A percentile compares a stretch with the other conserved stretches of the same genome.
phyloP scores from a whole-genome alignment of 352 stramenopile genomes.

The Phytophthora aleatoria region DNA sequence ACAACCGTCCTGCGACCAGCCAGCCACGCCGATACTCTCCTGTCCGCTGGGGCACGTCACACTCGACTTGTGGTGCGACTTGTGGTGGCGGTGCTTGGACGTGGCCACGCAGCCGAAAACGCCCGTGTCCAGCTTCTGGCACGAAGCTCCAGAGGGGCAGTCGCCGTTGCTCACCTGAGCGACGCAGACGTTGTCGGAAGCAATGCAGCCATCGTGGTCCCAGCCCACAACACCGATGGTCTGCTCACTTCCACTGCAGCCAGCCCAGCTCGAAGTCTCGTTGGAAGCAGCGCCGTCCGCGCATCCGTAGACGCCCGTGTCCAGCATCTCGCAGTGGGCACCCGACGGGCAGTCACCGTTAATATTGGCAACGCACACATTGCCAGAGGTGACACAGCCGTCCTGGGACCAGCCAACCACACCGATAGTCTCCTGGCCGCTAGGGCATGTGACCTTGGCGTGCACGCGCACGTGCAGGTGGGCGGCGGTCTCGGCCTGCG shows the following conservation, averaged over 20 bases:
- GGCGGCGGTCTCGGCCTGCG: constrained; percentile 29
- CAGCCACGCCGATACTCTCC: constrained; percentile 23
- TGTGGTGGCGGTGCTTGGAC: constrained; percentile 24
- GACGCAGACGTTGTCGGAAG: constrained; percentile 27
- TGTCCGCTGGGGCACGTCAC: constrained; percentile 19
- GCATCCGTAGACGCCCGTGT: constrained; percentile 37
- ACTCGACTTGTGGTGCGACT: constrained; percentile 12
- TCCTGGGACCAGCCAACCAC: constrained; percentile 21
- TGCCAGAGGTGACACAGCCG: constrained; percentile 3
- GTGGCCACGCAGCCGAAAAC: constrained; percentile 37
- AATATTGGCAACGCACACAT: constrained; percentile 27
- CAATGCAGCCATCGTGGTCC: constrained; percentile 26
- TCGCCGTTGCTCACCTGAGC: constrained; percentile 31
- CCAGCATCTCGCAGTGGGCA: constrained; percentile 29
- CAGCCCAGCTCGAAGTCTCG: constrained; percentile 10
- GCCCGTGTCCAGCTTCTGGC: constrained; percentile 31
- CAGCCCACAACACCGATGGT: constrained; percentile 26
- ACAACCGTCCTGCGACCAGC: constrained; percentile 14
- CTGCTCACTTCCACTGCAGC: constrained; percentile 16
- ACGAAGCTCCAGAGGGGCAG: constrained; percentile 26
- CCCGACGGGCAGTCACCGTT: constrained; percentile 25
- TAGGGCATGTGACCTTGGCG: constrained; percentile 27
- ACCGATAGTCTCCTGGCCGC: constrained; percentile 25
- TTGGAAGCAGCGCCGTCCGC: constrained; percentile 6
- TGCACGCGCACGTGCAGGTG: constrained; percentile 39